Base-by-base conservation (phyloP, 768 basidiomycete genomes). In the Russula sp. region DNA sequence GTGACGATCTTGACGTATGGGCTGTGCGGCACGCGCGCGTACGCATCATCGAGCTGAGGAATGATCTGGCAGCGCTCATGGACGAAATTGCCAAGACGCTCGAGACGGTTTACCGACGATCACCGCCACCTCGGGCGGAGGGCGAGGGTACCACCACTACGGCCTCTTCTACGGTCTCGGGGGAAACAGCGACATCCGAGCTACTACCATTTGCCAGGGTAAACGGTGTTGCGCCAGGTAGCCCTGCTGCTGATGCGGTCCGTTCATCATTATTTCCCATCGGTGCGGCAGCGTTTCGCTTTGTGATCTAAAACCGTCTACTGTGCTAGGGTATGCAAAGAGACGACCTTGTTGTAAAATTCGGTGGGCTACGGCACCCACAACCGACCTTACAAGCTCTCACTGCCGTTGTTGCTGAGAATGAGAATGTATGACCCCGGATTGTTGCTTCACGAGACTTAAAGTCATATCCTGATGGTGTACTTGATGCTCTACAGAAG, bases 191-290 rank as follows among this genome's bases (percentile, higher is more conserved):
- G 20, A 40, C 62, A 20, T 52, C 56, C 13, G 62, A 55, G n/a
- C 68, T 70, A 48, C 66, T 67, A 18, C 84, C 92, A 1, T 92
- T 96, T 72, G 94, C 94, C 0, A 87, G 78, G 72, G 90, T 97
- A 8, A 86, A 95, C 65, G 84, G 81, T 3, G 88, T 97, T 32
- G 86, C 91, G 1, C 86, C 88, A 1, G 80, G 78, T 2, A 91
- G 92, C 74, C 95, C 95, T 6, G 93, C 95, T 40, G 83, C 85
- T 10, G 78, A 85, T 68, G 90, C 95, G 54, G 95, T 97, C 70
- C 67, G 83, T 74, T 59, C 13, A 10, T 53, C 16, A 18, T 40
- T 40, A 18, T 18, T 32, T 58, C n/a, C 34, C 3, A 4, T 59
- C 14, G 57, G 26, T 40, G 38, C 7, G 44, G 14, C 52, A 26